Evolutionary conservation across 2,329 filamentous ascomycete genomes (phyloP).

Genomic region (Zymoseptoria crescenta): DNA sequence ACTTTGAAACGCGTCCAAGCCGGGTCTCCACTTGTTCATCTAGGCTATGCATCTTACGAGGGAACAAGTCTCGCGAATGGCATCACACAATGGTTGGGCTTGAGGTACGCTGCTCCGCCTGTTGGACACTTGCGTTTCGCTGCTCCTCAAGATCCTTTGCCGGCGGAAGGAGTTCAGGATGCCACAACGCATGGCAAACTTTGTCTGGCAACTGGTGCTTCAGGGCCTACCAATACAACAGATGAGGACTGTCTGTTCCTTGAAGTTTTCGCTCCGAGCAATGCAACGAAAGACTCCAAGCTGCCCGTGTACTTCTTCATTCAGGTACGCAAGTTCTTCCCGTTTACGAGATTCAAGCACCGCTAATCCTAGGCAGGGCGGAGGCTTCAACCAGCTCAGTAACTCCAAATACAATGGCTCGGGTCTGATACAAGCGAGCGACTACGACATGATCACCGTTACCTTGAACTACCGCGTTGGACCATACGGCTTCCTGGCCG

Average conservation of each 20-base stretch:
- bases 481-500: constrained; percentile 62
- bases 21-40: constrained; percentile 45
- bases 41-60: constrained; percentile 60
- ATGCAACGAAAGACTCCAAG: constrained; percentile 41
- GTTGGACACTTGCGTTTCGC: constrained; percentile 58
- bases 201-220: constrained; percentile 28
- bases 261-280: constrained; percentile 53
- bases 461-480: constrained; percentile 72
- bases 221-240: constrained; percentile 27
- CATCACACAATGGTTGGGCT: constrained; percentile 63
- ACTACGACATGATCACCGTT: constrained; percentile 58
- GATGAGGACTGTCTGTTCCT: constrained; percentile 62
- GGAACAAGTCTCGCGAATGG: constrained; percentile 50
- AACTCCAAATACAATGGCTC: constrained; percentile 51
- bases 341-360: constrained; percentile 26
- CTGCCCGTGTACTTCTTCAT: constrained; percentile 60
- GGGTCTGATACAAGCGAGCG: constrained; percentile 52
- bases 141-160: constrained; percentile 55
- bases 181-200: constrained; percentile 42
- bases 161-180: constrained; percentile 39
- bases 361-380: constrained; percentile 29
- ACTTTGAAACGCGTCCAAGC: constrained; percentile 19
- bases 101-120: constrained; percentile 66
- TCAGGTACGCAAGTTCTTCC: constrained; percentile 41
- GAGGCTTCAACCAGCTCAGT: constrained; percentile 41